Percentiles rank a stretch among this genome's conserved stretches.
These are phyloP conservation scores for Blastocystis sp. DNA, from an alignment of 352 stramenopile species.

Conservation along the genomic window DNA sequence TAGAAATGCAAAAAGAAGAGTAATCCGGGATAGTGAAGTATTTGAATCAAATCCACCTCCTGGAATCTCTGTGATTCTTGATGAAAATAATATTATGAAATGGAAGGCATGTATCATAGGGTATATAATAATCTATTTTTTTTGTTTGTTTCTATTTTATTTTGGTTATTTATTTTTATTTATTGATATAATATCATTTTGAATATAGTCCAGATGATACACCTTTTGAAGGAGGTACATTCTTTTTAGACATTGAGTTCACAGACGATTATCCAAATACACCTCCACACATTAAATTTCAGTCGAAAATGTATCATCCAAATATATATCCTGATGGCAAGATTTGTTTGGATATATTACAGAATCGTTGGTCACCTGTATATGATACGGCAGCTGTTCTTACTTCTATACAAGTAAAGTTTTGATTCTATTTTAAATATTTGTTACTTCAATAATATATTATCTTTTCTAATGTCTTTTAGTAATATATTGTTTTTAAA, in stretches of 20 bases:
- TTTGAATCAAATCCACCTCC: no score
- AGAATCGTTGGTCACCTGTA: constrained; percentile 98
- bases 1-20: no score
- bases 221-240: constrained; percentile 81
- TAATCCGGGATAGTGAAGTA: no score
- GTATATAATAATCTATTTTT: no score
- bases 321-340: constrained; percentile 79
- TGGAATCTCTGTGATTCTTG: no score
- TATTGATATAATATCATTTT: no score
- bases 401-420: constrained; percentile 67
- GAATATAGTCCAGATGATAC: constrained; percentile 88
- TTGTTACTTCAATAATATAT: not conserved
- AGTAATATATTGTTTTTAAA: no score
- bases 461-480: constrained; percentile 2
- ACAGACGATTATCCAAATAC: constrained; percentile 99
- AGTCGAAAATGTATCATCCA: constrained; percentile 97
- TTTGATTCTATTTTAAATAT: no score
- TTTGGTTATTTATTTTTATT: no score
- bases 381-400: constrained; percentile 98
- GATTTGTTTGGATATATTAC: constrained; percentile 94
- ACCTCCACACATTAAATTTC: constrained; percentile 81
- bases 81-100: no score
- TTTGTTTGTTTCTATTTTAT: no score
- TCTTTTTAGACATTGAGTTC: constrained; percentile 61
- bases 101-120: no score